Evolutionary conservation across 1,284 basidiomycete genomes (phyloP).

Genomic region (Rhodotorula sp.): DNA sequence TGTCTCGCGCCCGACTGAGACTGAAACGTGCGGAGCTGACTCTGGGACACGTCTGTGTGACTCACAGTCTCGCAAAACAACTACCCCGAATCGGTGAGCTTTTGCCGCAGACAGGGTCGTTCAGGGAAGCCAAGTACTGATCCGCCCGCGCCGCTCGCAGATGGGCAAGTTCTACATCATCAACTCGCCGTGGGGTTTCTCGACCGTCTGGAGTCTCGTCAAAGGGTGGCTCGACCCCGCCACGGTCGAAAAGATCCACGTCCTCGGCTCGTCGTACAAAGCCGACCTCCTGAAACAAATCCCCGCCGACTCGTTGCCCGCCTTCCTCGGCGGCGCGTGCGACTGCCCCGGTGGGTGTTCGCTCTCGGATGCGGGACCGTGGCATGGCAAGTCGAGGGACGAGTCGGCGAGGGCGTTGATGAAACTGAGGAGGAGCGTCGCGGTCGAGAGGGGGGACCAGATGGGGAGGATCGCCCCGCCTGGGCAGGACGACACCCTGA

Average conservation of each 20-base stretch:
- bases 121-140: neutral
- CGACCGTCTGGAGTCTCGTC: conserved; percentile 82
- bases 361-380: conserved; percentile 87
- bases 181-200: conserved; percentile 81
- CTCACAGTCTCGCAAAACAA: conserved; percentile 40
- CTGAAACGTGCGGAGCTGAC: neutral
- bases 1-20: neutral
- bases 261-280: conserved; percentile 66
- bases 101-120: too few relatives aligned
- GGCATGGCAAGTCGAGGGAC: conserved; percentile 60
- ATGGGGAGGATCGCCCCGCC: conserved; percentile 26
- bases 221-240: conserved; percentile 95
- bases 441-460: conserved; percentile 20
- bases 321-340: conserved; percentile 81
- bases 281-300: conserved; percentile 75
- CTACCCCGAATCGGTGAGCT: conserved; percentile 45
- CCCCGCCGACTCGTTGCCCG: conserved; percentile 76
- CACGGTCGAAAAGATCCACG: conserved; percentile 88
- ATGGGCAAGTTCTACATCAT: conserved; percentile 53
- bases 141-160: conserved; percentile 1
- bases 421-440: conserved; percentile 29
- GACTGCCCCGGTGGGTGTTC: conserved; percentile 78
- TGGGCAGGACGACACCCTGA: conserved; percentile 12
- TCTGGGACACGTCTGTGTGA: too few relatives aligned
- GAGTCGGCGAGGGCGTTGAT: conserved; percentile 13